Conservation (phyloP, 2,329 filamentous ascomycete species). For the Pseudocercospora vitis region DNA sequence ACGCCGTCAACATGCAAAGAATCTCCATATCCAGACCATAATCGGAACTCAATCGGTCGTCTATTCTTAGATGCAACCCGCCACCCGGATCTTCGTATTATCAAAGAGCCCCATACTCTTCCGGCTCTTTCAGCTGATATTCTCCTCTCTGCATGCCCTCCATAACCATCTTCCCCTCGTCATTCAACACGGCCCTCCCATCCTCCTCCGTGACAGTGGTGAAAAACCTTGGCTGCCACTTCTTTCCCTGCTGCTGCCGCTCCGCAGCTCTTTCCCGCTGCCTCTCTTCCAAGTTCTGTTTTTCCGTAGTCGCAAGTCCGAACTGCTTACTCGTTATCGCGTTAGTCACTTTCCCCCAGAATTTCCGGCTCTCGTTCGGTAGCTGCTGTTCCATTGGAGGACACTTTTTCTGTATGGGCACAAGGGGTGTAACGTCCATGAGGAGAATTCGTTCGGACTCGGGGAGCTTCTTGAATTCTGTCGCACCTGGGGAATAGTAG, state of each 20-base stretch:
- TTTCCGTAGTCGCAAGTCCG: conserved; percentile 77
- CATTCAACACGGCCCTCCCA: conserved; percentile 63
- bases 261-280: conserved; percentile 83
- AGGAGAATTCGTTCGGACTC: conserved; percentile 66
- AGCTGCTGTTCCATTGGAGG: conserved; percentile 78
- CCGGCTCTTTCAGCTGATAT: conserved; percentile 50
- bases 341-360: conserved; percentile 85
- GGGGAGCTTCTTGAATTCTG: conserved; percentile 47
- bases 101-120: conserved; percentile 41
- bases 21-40: too few species aligned
- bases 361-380: conserved; percentile 81
- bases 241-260: conserved; percentile 66
- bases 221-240: conserved; percentile 90
- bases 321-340: conserved; percentile 84
- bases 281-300: conserved; percentile 86
- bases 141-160: conserved; percentile 56
- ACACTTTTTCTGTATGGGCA: conserved; percentile 73
- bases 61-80: neutral
- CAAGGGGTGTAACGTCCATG: conserved; percentile 83
- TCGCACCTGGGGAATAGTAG: conserved; percentile 56
- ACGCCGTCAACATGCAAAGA: conserved; percentile 6
- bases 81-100: neutral
- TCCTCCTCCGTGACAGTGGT: conserved; percentile 58
- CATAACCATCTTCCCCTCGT: conserved; percentile 60
- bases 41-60: neutral